Conservation (phyloP, 1,139 yeast species). For the Saccharomyces hybrid region DNA sequence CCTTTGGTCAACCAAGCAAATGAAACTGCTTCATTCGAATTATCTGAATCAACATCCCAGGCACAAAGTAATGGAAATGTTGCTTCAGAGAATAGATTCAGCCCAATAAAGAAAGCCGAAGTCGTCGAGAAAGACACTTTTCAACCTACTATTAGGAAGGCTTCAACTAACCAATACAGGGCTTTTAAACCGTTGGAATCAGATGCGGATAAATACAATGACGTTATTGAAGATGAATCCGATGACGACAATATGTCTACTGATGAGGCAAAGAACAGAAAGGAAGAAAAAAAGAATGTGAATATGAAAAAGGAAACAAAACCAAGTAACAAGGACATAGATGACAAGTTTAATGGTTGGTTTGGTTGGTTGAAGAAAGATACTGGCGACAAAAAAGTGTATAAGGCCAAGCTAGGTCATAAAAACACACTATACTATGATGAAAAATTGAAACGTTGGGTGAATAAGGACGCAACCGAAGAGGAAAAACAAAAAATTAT, state of each 20-base stretch:
- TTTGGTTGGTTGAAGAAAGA: conserved; percentile 40
- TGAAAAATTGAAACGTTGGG: conserved; percentile 81
- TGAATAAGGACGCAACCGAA: conserved; percentile 61
- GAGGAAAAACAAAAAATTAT: conserved; percentile 54
- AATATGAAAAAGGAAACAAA: conserved; percentile 16
- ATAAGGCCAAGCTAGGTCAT: conserved; percentile 82
- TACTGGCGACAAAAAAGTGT: conserved; percentile 64
- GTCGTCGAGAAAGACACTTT: conserved; percentile 17
- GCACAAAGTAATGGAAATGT: neutral
- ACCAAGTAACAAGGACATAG: conserved; percentile 18
- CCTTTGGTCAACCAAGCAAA: neutral
- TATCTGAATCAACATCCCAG: neutral
- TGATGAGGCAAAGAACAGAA: conserved; percentile 27
- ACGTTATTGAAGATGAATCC: conserved; percentile 41
- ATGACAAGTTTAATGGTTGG: conserved; percentile 35
- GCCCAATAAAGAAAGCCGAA: conserved; percentile 20
- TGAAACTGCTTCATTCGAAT: neutral
- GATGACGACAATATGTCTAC: conserved; percentile 35
- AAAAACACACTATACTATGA: conserved; percentile 68
- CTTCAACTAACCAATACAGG: conserved; percentile 9
- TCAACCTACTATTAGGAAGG: conserved; percentile 23
- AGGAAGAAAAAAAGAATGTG: conserved; percentile 27
- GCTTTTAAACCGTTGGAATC: conserved; percentile 13
- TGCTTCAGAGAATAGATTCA: conserved; percentile 8
- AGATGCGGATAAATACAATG: conserved; percentile 33